phyloP scores from a whole-genome alignment of 345 rosid species.

The Xanthoceras sorbifolium region DNA sequence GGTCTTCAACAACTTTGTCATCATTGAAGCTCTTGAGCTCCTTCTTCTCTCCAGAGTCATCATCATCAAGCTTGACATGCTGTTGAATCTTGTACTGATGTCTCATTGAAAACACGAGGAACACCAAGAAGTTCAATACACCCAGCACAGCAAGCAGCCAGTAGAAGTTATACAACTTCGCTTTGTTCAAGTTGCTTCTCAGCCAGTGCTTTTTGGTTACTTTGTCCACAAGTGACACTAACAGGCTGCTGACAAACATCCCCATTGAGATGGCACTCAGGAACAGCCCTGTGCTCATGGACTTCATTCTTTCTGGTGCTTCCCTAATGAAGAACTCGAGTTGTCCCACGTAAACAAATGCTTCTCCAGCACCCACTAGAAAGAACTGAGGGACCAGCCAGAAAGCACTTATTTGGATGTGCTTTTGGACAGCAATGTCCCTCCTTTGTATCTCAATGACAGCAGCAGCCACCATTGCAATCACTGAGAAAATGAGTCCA shows the following conservation, averaged over 20 bases:
- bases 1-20: conserved; percentile 14
- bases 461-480: conserved; percentile 75
- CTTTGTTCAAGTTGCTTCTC: conserved; percentile 61
- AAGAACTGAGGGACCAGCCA: conserved; percentile 82
- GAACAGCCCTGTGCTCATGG: conserved; percentile 94
- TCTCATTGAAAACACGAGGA: conserved; percentile 50
- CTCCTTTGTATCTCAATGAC: conserved; percentile 61
- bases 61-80: conserved; percentile 10
- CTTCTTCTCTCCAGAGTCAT: conserved; percentile 35
- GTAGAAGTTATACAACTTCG: conserved; percentile 66
- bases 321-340: conserved; percentile 92
- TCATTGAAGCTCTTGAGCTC: conserved; percentile 31
- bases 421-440: conserved; percentile 27
- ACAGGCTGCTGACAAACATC: conserved; percentile 75
- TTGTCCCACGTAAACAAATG: conserved; percentile 87
- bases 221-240: conserved; percentile 69
- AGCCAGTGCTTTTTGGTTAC: conserved; percentile 68
- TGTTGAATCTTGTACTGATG: conserved; percentile 72
- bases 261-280: conserved; percentile 86
- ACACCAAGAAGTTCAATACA: conserved; percentile 59
- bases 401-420: conserved; percentile 55
- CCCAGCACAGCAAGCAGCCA: conserved; percentile 74
- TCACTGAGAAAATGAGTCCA: conserved; percentile 65
- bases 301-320: conserved; percentile 90
- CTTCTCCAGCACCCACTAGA: conserved; percentile 92